A percentile compares a stretch with the other conserved stretches of the same genome.
Conservation (phyloP, 129 eudicot species). For the Tagetes patula region DNA sequence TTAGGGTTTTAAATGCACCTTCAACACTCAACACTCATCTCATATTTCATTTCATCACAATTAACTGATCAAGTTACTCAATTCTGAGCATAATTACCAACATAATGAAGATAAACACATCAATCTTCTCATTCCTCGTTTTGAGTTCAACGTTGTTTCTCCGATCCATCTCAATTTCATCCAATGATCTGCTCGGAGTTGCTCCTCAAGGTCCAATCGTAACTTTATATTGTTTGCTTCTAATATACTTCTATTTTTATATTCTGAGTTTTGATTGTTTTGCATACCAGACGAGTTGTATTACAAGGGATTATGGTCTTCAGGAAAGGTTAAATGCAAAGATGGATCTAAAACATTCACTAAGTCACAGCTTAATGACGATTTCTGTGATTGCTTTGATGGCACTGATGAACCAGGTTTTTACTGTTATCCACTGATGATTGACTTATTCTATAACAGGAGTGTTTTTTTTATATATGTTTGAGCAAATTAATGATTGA, state of each 20-base stretch:
- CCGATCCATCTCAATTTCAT: slow-evolving; percentile 23
- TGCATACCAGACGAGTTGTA: slow-evolving; percentile 57
- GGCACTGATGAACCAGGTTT: slow-evolving; percentile 96
- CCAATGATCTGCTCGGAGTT: slow-evolving; percentile 30
- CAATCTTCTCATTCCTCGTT: slow-evolving; percentile 16
- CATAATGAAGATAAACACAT: slow-evolving; percentile 24
- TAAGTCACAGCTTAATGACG: slow-evolving; percentile 70
- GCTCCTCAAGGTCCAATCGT: slow-evolving; percentile 36
- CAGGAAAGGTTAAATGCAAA: slow-evolving; percentile 58
- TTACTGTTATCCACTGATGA: not conserved
- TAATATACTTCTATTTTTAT: not conserved
- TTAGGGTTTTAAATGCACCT: slow-evolving; percentile 20
- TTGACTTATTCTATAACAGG: not conserved
- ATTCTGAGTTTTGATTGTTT: slow-evolving; percentile 4
- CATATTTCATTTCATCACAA: not conserved
- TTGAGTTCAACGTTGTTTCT: slow-evolving; percentile 17
- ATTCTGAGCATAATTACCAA: slow-evolving; percentile 13
- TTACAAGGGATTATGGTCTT: slow-evolving; percentile 43
- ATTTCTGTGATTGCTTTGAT: slow-evolving; percentile 88
- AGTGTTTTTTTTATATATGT: slow-evolving; percentile 10
- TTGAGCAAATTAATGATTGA: slow-evolving; percentile 12
- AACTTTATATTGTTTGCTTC: too few species aligned
- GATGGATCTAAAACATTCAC: slow-evolving; percentile 83
- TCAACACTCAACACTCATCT: not conserved
- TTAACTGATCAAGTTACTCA: slow-evolving; percentile 14